A percentile compares a stretch with the other conserved stretches of the same genome.
These are phyloP conservation scores for Aquanectria penicillioides DNA, from an alignment of 2,329 filamentous ascomycete genomes.

Conservation along the genomic window DNA sequence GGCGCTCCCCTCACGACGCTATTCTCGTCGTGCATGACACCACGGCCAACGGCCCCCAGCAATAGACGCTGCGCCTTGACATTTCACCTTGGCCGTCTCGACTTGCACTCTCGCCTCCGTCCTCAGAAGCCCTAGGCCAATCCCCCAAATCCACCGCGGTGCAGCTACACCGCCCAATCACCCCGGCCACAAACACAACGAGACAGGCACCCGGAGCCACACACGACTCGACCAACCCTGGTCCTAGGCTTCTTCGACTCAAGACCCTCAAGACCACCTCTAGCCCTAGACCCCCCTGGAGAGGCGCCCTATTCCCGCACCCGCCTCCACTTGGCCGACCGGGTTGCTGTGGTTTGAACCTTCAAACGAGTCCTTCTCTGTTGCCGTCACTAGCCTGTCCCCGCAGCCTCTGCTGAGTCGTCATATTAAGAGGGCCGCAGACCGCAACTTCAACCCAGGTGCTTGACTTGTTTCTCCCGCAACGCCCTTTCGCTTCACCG, in stretches of 20 bases:
- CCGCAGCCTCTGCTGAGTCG: slow-evolving; percentile 8
- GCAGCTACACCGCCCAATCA: slow-evolving; percentile 42
- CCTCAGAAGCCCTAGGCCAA: slow-evolving; percentile 13
- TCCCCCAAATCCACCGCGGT: slow-evolving; percentile 14
- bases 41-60: slow-evolving; percentile 28
- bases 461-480: slow-evolving; percentile 30
- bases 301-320: slow-evolving; percentile 19
- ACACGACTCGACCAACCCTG: neutral
- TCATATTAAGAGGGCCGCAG: slow-evolving; percentile 34
- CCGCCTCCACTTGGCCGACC: slow-evolving; percentile 16
- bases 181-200: slow-evolving; percentile 17
- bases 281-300: slow-evolving; percentile 6
- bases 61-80: slow-evolving; percentile 23
- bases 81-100: slow-evolving; percentile 4
- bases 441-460: slow-evolving; percentile 40
- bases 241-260: slow-evolving; percentile 1
- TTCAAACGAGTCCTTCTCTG: slow-evolving; percentile 1
- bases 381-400: neutral
- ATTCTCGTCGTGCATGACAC: slow-evolving; percentile 40
- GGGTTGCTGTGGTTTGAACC: slow-evolving; percentile 9
- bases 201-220: slow-evolving; percentile 16
- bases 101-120: no score
- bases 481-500: slow-evolving; percentile 36
- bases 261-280: neutral
- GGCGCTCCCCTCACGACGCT: slow-evolving; percentile 29